Base-by-base conservation (phyloP, 139 green algal genomes). In the Auxenochlorella protothecoides region DNA sequence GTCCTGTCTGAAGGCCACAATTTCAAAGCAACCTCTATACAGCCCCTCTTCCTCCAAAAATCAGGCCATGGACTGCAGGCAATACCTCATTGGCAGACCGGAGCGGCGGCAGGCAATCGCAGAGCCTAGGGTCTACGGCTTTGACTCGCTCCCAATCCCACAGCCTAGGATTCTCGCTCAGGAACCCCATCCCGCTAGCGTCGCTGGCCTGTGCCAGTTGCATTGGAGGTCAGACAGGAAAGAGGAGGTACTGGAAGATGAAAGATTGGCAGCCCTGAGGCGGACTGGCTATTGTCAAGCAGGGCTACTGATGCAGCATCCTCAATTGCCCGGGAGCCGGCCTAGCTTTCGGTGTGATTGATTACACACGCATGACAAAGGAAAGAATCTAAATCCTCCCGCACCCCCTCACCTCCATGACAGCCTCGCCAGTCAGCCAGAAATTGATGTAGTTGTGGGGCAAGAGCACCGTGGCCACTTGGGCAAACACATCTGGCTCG, bases 401-500 rank as follows among this genome's bases (percentile, higher is more conserved):
- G 54, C 54, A 13, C 5, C 4, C 55, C 63, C 70, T 16, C 63
- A 76, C 80, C 77, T 90, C 86, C 81, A 89, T 86, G 69, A 61
- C 73, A 4, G 76, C 76, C 44, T 68, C 60, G 4, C 86, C 85
- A 3, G 86, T 90, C 6, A 90, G 72, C 73, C 82, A 88, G 65
- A 76, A 87, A 81, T 97, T 97, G 69, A 96, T 76, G 71, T 90
- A 97, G 75, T 94, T 85, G 68, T 94, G 85, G 0, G 92, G 92
- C 76, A 97, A 79, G 66, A 96, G 76, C 54, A 96, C 84, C 53
- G 79, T 66, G 0, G 66, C 53, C 55, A 87, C 66, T 15, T 59
- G 63, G 1, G 60, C 70, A 62, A 81, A 96, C 16, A 83, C 84
- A 5, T 92, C 76, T 0, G 91, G 87, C 80, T 97, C 91, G 51